Conservation (phyloP, 1,284 basidiomycete species). For the Irpex sp. region DNA sequence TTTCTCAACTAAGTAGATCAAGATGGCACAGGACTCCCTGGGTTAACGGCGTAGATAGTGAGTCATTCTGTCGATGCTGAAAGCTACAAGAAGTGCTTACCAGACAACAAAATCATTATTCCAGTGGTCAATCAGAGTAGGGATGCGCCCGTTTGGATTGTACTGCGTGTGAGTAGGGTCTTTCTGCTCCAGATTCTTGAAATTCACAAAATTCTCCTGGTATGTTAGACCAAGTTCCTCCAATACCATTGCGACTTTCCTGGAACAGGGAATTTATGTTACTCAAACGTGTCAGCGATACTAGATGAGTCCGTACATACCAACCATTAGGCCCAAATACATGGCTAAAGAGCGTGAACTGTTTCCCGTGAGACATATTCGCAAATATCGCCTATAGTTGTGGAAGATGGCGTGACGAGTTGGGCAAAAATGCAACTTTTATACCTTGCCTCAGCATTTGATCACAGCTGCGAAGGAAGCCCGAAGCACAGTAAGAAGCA, state of each 20-base stretch:
- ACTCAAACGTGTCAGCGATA: not conserved
- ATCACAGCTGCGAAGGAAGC: too few relatives aligned
- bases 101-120: conserved; percentile 24
- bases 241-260: conserved; percentile 22
- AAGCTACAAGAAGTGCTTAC: not conserved
- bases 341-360: conserved; percentile 26
- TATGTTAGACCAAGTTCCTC: conserved; percentile 25
- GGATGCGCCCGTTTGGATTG: conserved; percentile 29
- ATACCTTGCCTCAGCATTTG: too few relatives aligned
- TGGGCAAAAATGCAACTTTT: too few relatives aligned
- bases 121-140: conserved; percentile 29
- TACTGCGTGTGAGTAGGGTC: conserved; percentile 15
- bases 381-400: not conserved
- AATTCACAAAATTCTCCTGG: conserved; percentile 23
- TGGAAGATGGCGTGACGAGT: not conserved
- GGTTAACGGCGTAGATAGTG: not conserved
- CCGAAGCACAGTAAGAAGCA: too few relatives aligned
- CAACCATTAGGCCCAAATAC: conserved; percentile 16
- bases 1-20: conserved; percentile 61
- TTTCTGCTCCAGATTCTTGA: conserved; percentile 24
- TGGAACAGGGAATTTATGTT: not conserved
- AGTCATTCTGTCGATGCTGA: not conserved
- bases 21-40: conserved; percentile 61
- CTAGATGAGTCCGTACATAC: not conserved
- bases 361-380: not conserved